A percentile compares a stretch with the other conserved stretches of the same genome.
These are phyloP conservation scores for Moricandia moricandioides DNA, from an alignment of 345 rosid genomes.

Conservation along the genomic window DNA sequence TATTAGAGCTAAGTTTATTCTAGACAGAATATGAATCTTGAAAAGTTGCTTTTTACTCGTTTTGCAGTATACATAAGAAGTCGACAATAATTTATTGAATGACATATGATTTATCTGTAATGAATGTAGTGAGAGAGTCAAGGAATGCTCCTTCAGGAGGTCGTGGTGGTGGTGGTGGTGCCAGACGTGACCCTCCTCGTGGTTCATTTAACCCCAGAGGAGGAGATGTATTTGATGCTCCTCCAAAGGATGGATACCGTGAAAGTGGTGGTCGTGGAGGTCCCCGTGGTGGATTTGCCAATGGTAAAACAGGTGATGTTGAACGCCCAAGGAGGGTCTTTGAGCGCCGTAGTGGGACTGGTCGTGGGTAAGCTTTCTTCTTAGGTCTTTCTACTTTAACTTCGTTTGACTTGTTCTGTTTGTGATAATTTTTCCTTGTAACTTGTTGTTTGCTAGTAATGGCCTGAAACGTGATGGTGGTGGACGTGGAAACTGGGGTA, in stretches of 20 bases:
- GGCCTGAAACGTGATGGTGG: conserved; percentile 86
- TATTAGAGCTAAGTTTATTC: background rate
- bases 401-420: background rate
- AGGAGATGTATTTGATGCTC: conserved; percentile 47
- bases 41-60: background rate
- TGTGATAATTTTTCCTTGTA: background rate
- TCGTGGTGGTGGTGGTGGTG: conserved; percentile 53
- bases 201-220: conserved; percentile 38
- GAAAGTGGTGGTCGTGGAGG: conserved; percentile 35
- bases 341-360: conserved; percentile 95
- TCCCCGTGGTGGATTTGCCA: conserved; percentile 63
- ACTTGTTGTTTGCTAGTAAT: conserved; percentile 41
- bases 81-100: background rate
- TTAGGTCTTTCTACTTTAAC: background rate
- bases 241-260: conserved; percentile 47
- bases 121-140: conserved; percentile 60
- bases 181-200: conserved; percentile 40
- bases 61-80: background rate
- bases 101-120: background rate
- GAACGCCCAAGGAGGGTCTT: conserved; percentile 60
- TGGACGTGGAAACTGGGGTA: conserved; percentile 97
- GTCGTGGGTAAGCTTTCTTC: conserved; percentile 65
- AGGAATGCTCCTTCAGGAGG: conserved; percentile 48
- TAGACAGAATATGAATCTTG: background rate
- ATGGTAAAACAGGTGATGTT: conserved; percentile 69